Evolutionary conservation across 345 rosid species (phyloP), one percentile per base, ranked within the genome.

Genomic region (Geranium rotundifolium): DNA sequence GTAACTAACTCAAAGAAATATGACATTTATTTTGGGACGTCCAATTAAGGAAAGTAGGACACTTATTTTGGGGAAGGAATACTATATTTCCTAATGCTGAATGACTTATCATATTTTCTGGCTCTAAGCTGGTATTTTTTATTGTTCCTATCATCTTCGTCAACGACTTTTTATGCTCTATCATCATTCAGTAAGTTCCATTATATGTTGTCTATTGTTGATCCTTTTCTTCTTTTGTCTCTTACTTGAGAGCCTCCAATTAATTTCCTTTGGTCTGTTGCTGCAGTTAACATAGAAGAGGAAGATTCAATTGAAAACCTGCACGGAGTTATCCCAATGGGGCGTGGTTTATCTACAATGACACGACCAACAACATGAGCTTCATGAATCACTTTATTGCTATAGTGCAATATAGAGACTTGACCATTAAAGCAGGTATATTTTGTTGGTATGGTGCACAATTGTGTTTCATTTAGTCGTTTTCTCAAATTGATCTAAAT

Each of bases 331-430:
- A 61, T 80, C 54, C 89, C 95, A 16, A 75, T 71, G 58, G 95
- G 91, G 63, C 84, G 95, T 37, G 95, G 95, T 67, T 76, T 86
- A 62, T 88, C 95, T 62, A 85, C 87, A 39, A 88, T 83, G 79
- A 88, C 91, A 29, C 62, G 89, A 61, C 95, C 95, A 68, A 88
- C 95, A 56, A 85, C 87, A 27, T 88, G 82, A 83, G 52, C 52
- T 46, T 46, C 15, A 10, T 46, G 52, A 16, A 46, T 12, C 52
- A 12, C 52, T 9, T 10, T 46, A 14, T 46, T 31, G 31, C 49
- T 57, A 30, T 4, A 9, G 57, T 55, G 57, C 20, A 16, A 5
- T 55, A 55, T 17, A 55, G 57, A 55, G 57, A 55, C 12, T 55
- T 55, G 17, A 55, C 57, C 19, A 18, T 60, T 17, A 49, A 54